phyloP scores from a whole-genome alignment of 1,139 yeast genomes.

The Geotrichum cucujoidarum region DNA sequence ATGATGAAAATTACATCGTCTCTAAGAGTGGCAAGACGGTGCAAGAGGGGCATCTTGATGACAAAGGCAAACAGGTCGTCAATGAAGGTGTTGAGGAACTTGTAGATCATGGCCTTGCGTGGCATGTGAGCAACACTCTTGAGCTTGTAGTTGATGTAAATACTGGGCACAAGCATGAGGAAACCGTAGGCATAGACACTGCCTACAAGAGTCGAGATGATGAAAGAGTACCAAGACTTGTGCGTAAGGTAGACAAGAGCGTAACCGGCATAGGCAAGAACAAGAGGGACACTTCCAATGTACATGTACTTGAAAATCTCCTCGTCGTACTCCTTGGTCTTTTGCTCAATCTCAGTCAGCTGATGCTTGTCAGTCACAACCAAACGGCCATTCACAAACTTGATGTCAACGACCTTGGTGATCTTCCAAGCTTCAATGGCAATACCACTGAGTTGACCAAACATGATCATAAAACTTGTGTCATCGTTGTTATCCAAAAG shows the following conservation, averaged over 20 bases:
- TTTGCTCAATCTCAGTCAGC: constrained; percentile 38
- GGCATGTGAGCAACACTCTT: constrained; percentile 44
- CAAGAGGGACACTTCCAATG: constrained; percentile 38
- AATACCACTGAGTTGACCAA: constrained; percentile 40
- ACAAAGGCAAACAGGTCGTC: constrained; percentile 43
- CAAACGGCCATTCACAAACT: constrained; percentile 23
- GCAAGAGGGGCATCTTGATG: constrained; percentile 40
- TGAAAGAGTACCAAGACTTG: constrained; percentile 43
- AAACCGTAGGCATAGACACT: constrained; percentile 43
- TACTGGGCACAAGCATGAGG: constrained; percentile 39
- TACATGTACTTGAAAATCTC: constrained; percentile 41
- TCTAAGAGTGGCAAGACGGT: constrained; percentile 40
- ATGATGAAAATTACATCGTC: constrained; percentile 41
- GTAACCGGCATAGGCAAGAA: constrained; percentile 38
- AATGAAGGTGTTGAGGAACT: constrained; percentile 41
- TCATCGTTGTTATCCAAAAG: constrained; percentile 40
- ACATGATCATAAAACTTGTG: constrained; percentile 39
- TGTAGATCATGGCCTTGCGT: constrained; percentile 40
- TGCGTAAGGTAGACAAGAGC: constrained; percentile 39
- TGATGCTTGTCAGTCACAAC: constrained; percentile 37
- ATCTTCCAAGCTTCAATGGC: constrained; percentile 43
- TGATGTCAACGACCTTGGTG: constrained; percentile 38
- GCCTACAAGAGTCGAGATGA: constrained; percentile 40
- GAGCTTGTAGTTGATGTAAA: constrained; percentile 41
- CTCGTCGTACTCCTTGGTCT: constrained; percentile 41